These are phyloP conservation scores for Cyphellophora attinorum DNA, from an alignment of 2,329 filamentous ascomycete species.

Conservation along the genomic window DNA sequence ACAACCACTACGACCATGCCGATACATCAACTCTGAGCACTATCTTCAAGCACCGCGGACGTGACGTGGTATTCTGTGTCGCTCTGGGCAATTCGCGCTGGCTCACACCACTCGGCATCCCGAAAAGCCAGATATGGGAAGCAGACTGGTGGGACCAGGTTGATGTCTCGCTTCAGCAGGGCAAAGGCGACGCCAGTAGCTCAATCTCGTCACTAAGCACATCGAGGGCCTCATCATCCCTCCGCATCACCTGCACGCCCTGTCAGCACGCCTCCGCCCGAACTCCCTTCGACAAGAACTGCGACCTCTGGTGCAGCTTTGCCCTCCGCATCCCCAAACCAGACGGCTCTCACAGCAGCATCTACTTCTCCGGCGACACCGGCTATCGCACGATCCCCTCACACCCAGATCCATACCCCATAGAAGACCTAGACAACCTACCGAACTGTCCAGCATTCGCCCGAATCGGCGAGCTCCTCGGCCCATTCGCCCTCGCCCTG, in stretches of 20 bases:
- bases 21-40: slow-evolving; percentile 36
- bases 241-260: slow-evolving; percentile 34
- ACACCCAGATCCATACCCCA: slow-evolving; percentile 17
- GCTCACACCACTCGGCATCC: slow-evolving; percentile 22
- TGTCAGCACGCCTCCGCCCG: slow-evolving; percentile 39
- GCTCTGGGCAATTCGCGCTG: slow-evolving; percentile 24
- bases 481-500: slow-evolving; percentile 40
- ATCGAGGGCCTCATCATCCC: slow-evolving; percentile 7
- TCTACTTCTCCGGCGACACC: slow-evolving; percentile 39
- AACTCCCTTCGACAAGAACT: slow-evolving; percentile 27
- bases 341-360: slow-evolving; percentile 5
- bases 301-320: slow-evolving; percentile 41
- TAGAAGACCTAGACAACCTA: background rate
- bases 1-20: slow-evolving; percentile 50
- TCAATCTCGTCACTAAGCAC: slow-evolving; percentile 1
- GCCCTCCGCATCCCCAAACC: slow-evolving; percentile 21
- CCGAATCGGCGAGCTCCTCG: slow-evolving; percentile 35
- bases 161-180: slow-evolving; percentile 17
- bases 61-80: slow-evolving; percentile 36
- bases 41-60: slow-evolving; percentile 29
- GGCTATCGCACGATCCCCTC: slow-evolving; percentile 32
- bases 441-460: slow-evolving; percentile 36
- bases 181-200: slow-evolving; percentile 17
- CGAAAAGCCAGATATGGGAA: slow-evolving; percentile 32
- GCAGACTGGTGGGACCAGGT: slow-evolving; percentile 41